Evolutionary conservation across 345 rosid species (phyloP), one percentile per base, ranked within the genome.

Genomic region (Erysimum cheiranthoides): DNA sequence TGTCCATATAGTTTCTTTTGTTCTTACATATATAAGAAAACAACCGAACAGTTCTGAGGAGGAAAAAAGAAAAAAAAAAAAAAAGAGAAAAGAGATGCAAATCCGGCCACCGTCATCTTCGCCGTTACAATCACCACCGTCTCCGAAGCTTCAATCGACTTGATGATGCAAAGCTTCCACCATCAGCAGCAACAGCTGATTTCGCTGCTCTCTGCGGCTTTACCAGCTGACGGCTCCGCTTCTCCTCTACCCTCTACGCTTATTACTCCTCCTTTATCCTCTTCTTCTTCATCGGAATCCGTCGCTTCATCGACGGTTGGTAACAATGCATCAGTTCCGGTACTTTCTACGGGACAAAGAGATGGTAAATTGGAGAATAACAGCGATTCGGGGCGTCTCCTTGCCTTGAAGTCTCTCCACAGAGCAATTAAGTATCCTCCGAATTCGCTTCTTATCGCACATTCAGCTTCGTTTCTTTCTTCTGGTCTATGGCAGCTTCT

Each of bases 401-500:
- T 81, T 62, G 91, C 97, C 38, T 79, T 91, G 67, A 85, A 75
- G 82, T 91, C 96, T 14, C 97, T 93, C 65, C 96, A 89, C 77
- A 88, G 96, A 65, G 92, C 96, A 46, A 83, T 93, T 70, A 82
- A 86, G 46, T 91, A 82, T 73, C 93, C 91, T 73, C 98, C 89
- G 5, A 91, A 91, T 85, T 91, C 93, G 11, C 82, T 93, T 77
- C 89, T 91, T 64, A 84, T 93, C 14, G 71, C 87, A n/a, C 96
- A 91, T 84, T 91, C 96, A 61, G 96, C 97, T 61, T 78, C 97
- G 50, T 91, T 84, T 74, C 93, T 91, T 61, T 78, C 89, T 36
- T 91, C 88, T 79, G 98, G 94, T 40, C 83, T 93, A 80, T 89
- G 89, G 61, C 86, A 91, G 57, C 97, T 93, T 73, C 87, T 88